These are phyloP conservation scores for Senna tora DNA, from an alignment of 306 rosid species.

Conservation along the genomic window DNA sequence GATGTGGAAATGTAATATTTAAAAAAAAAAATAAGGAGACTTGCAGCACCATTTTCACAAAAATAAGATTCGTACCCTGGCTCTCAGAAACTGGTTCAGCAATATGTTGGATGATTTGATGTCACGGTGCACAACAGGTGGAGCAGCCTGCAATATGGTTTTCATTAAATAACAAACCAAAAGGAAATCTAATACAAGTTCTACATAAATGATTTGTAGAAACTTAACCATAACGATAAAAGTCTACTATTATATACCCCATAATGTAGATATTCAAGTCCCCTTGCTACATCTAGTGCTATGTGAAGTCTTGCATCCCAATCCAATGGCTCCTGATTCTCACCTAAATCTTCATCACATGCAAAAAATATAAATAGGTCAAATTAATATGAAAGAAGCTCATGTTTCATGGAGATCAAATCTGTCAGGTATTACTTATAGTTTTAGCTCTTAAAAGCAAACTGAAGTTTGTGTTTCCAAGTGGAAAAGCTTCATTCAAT, in stretches of 20 bases:
- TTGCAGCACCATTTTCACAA: slow-evolving; percentile 9
- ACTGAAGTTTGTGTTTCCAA: not conserved
- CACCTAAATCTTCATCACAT: slow-evolving; percentile 43
- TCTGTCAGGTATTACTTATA: not conserved
- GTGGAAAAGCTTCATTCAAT: slow-evolving; percentile 7
- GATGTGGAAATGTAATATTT: not conserved
- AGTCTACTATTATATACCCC: slow-evolving; percentile 58
- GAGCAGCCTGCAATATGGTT: slow-evolving; percentile 72
- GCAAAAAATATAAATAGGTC: slow-evolving; percentile 1
- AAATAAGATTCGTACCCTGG: slow-evolving; percentile 60
- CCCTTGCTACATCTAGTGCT: slow-evolving; percentile 89
- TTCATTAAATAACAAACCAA: slow-evolving; percentile 18
- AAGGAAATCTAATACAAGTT: slow-evolving; percentile 11
- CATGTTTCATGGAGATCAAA: not conserved
- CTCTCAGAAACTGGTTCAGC: slow-evolving; percentile 82
- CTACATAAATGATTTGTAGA: slow-evolving; percentile 18
- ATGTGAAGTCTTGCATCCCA: slow-evolving; percentile 78
- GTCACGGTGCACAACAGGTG: slow-evolving; percentile 93
- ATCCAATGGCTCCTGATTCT: slow-evolving; percentile 62
- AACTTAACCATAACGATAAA: slow-evolving; percentile 20
- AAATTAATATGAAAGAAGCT: not conserved
- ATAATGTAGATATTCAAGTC: slow-evolving; percentile 92
- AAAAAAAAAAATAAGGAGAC: slow-evolving; percentile 9
- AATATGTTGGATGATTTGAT: slow-evolving; percentile 88
- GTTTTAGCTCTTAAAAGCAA: slow-evolving; percentile 16